A percentile compares a stretch with the other conserved stretches of the same genome.
These are phyloP conservation scores for Trametes meyenii DNA, from an alignment of 768 basidiomycete genomes.

Conservation along the genomic window DNA sequence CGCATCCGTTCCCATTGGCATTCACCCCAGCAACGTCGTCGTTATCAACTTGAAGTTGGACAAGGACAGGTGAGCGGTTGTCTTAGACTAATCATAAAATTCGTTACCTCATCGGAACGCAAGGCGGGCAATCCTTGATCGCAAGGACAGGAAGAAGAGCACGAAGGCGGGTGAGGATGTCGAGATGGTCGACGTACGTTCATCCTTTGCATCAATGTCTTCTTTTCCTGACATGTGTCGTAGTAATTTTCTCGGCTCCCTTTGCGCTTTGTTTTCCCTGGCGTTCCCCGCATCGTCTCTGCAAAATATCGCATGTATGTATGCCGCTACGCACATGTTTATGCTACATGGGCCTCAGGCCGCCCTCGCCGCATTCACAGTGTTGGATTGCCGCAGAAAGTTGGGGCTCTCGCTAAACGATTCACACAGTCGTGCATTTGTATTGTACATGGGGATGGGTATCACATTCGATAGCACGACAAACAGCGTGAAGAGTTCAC, in stretches of 20 bases:
- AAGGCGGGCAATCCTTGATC: slow-evolving; percentile 84
- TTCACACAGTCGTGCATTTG: slow-evolving; percentile 15
- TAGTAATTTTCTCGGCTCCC: slow-evolving; percentile 41
- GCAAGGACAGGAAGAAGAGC: slow-evolving; percentile 79
- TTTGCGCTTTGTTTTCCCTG: slow-evolving; percentile 32
- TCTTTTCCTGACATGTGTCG: slow-evolving; percentile 17
- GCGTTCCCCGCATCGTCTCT: slow-evolving; percentile 35
- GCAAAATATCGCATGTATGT: slow-evolving; percentile 70
- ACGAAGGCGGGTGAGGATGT: slow-evolving; percentile 57
- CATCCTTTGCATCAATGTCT: slow-evolving; percentile 15
- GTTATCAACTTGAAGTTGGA: slow-evolving; percentile 92
- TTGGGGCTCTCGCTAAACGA: not conserved
- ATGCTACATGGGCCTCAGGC: slow-evolving; percentile 50
- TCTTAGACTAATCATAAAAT: not conserved
- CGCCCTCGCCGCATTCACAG: slow-evolving; percentile 15
- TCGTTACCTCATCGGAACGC: not conserved
- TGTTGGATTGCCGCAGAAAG: slow-evolving; percentile 9
- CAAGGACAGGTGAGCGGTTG: slow-evolving; percentile 70
- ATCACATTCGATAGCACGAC: slow-evolving; percentile 14
- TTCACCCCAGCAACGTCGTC: slow-evolving; percentile 96
- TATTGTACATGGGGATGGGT: slow-evolving; percentile 25
- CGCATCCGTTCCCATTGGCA: slow-evolving; percentile 88
- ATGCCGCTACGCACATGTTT: slow-evolving; percentile 55
- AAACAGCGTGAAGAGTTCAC: not conserved
- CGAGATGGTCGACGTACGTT: slow-evolving; percentile 80